Base-by-base conservation (phyloP, 345 rosid species). In the Melastoma malabathricum region DNA sequence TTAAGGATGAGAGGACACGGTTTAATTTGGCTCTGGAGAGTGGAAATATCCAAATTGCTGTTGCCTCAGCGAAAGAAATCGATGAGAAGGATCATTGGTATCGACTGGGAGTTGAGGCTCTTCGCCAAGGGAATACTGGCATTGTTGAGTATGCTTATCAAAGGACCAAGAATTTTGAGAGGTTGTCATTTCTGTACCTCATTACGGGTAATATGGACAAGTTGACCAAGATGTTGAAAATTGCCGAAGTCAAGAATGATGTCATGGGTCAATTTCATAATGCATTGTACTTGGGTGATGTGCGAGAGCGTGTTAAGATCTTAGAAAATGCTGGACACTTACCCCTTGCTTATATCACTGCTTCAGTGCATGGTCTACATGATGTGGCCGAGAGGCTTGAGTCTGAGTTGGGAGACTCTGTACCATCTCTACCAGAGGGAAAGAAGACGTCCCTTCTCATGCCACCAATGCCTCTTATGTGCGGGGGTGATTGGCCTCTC, bases 221-320 rank as follows among this genome's bases (percentile, higher is more conserved):
- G 68, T 77, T 89, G 53, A 64, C 92, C 43, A 89, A 86, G 68
- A 78, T 89, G 96, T 72, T 89, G 67, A 89, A 76, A 70, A 90
- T 86, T 75, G 96, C 96, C 0, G 96, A 84, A 69, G 94, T 83
- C 53, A 82, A 86, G 70, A 83, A 84, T 57, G 92, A 90, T 57
- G 80, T 89, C 0, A 89, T 89, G 97, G 97, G 96, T 46, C 97
- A 89, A 67, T 89, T 89, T 64, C 97, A 89, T 56, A 82, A 89
- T 70, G 96, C 94, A 34, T 62, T 89, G 55, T 89, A 89, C 58
- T 67, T 89, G 43, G 96, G 98, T 61, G 96, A 90, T 72, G 72
- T 90, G 43, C 74, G 64, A 51, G 98, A 90, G 68, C 94, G 96
- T 44, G 74, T 90, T 44, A 90, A 82, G 72, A 80, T 90, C 57